Percentiles rank a stretch among this genome's conserved stretches.
phyloP scores from a whole-genome alignment of 108 stramenopile genomes.

The Cyclostephanos tholiformis region DNA sequence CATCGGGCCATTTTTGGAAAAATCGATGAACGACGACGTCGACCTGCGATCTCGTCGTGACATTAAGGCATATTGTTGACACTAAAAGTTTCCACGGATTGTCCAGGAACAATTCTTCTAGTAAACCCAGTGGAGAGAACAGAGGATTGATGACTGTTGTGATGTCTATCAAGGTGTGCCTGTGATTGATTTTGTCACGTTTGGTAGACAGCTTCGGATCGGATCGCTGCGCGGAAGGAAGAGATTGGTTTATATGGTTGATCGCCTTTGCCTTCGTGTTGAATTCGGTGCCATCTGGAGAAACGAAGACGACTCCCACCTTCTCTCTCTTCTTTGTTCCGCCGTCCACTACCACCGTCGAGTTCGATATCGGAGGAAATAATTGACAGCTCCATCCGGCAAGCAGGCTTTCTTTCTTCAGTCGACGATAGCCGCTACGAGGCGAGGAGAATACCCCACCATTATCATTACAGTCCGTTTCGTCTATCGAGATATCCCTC shows the following conservation, averaged over 20 bases:
- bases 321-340: constrained; percentile 1
- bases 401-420: constrained; percentile 23
- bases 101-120: constrained; percentile 68
- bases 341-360: background rate
- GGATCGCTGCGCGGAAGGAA: constrained; percentile 7
- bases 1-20: constrained; percentile 60
- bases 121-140: constrained; percentile 61
- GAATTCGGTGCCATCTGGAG: constrained; percentile 27
- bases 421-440: background rate
- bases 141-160: constrained; percentile 18
- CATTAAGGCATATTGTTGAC: constrained; percentile 67
- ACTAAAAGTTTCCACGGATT: constrained; percentile 68
- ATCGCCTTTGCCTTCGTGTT: constrained; percentile 20
- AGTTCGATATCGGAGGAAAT: constrained; percentile 7
- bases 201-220: background rate
- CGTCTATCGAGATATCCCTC: constrained; percentile 26
- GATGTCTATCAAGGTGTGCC: background rate
- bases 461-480: background rate
- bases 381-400: constrained; percentile 43
- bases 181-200: background rate
- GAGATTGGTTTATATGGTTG: constrained; percentile 14
- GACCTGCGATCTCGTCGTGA: constrained; percentile 61
- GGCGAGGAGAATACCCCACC: background rate
- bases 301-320: constrained; percentile 18
- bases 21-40: constrained; percentile 55